Conservation (phyloP, 495 filamentous ascomycete genomes). For the Aspergillus saccharolyticus region DNA sequence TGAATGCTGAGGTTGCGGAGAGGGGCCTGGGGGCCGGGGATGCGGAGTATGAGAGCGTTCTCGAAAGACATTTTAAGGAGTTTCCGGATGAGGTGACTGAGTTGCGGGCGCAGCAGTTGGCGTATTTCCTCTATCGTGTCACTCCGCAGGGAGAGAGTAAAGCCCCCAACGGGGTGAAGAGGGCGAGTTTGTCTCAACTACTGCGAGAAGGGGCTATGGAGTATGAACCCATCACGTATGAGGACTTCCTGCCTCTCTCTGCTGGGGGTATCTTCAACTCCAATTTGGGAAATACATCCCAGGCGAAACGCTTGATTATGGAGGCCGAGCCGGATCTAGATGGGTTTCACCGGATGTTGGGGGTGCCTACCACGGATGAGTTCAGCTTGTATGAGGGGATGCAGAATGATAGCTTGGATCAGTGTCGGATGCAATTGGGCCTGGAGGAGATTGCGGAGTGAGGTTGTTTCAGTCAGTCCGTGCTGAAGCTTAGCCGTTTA, state of each 20-base stretch:
- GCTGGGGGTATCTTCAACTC: conserved; percentile 42
- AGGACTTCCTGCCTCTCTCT: conserved; percentile 41
- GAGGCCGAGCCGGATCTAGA: conserved; percentile 29
- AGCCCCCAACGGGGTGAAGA: neutral
- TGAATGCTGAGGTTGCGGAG: conserved; percentile 18
- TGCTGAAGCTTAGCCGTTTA: no score
- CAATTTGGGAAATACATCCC: conserved; percentile 25
- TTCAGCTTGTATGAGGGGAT: conserved; percentile 29
- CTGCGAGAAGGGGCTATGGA: conserved; percentile 19
- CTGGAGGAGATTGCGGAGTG: conserved; percentile 12
- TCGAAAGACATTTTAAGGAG: conserved; percentile 21
- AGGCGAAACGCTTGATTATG: conserved; percentile 24
- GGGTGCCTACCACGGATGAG: conserved; percentile 22
- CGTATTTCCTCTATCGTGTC: conserved; percentile 29
- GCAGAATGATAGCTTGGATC: conserved; percentile 21
- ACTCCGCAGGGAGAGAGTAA: conserved; percentile 9
- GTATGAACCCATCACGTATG: conserved; percentile 36
- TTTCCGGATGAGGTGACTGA: conserved; percentile 29
- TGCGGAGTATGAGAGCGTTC: conserved; percentile 17
- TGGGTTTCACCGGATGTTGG: conserved; percentile 28
- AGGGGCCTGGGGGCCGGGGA: neutral
- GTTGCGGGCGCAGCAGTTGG: conserved; percentile 24
- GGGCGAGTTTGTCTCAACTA: conserved; percentile 18
- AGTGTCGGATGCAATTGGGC: conserved; percentile 18
- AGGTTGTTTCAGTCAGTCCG: neutral